Evolutionary conservation across 768 basidiomycete genomes (phyloP).

Genomic region (Phlegmacium glaucopus): DNA sequence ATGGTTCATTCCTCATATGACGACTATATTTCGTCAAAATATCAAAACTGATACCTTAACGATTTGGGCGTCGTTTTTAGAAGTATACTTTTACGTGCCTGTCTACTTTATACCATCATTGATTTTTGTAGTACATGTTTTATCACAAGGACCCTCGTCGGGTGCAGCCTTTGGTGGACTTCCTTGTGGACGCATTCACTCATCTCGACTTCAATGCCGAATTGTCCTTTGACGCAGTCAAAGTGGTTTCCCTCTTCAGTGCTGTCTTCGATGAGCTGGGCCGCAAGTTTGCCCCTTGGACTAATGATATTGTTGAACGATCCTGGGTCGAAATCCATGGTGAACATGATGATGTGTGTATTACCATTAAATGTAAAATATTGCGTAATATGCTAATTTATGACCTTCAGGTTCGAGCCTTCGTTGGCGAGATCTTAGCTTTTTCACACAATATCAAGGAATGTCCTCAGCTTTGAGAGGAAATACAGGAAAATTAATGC

Average conservation of each 20-base stretch:
- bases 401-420: conserved; percentile 56
- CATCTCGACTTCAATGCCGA: conserved; percentile 76
- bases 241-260: conserved; percentile 64
- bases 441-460: conserved; percentile 75
- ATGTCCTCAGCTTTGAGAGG: conserved; percentile 9
- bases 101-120: neutral
- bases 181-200: conserved; percentile 59
- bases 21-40: conserved; percentile 61
- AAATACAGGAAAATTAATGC: neutral
- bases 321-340: conserved; percentile 71
- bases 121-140: conserved; percentile 59
- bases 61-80: conserved; percentile 78
- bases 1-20: conserved; percentile 73
- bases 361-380: neutral
- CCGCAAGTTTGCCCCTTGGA: conserved; percentile 82
- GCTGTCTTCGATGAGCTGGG: conserved; percentile 71
- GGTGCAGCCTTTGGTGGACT: conserved; percentile 75
- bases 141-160: conserved; percentile 81
- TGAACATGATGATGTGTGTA: conserved; percentile 74
- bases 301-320: conserved; percentile 58
- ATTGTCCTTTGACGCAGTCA: conserved; percentile 77
- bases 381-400: conserved; percentile 3
- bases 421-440: conserved; percentile 72
- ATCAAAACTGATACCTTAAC: conserved; percentile 80
- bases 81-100: conserved; percentile 39